Base-by-base conservation (phyloP, 2,329 filamentous ascomycete genomes). In the Pseudogymnoascus sp. region DNA sequence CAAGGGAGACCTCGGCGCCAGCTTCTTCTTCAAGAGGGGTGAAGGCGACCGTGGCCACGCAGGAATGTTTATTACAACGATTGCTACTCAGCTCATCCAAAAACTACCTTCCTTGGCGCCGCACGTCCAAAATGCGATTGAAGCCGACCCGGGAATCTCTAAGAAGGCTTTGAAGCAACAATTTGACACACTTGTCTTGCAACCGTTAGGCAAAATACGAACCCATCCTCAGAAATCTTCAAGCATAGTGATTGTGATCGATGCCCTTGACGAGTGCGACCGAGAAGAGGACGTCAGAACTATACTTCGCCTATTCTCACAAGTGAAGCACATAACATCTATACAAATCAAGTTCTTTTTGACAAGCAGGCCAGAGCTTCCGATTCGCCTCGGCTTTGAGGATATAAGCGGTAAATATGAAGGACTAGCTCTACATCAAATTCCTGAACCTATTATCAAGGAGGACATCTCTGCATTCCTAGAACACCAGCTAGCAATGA, bases 11-110 rank as follows among this genome's bases (percentile, higher is more conserved):
- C 66, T 75, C 11, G 70, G 64, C 16, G 71, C 68, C 8, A 74
- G 72, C 63, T 75, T 75, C 61, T 75, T 73, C 66, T 76, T 76
- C 62, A 73, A 72, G 56, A 69, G 69, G 62, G 72, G 71, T 3
- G 70, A 73, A 64, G 68, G 61, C 6, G 70, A 73, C 64, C 66
- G 70, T 40, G 69, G 71, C 2, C 69, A 71, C 65, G 70, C 70
- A 12, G 65, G 41, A 35, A 69, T 63, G 53, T 68, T 77, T 33
- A 68, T 76, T 28, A 61, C 70, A 14, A 77, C 73, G 4, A 63
- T 77, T 31, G 66, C 69, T 4, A 62, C n/a, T 33, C 63, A 71
- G 33, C 65, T 74, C 7, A 61, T 65, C 7, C 53, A 33, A 0
- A 64, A 56, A 6, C 65, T 72, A n/a, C 69, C 70, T 22, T 22